Percentiles rank a stretch among this genome's conserved stretches.
phyloP scores from a whole-genome alignment of 305 asterid species.

The Andrographis paniculata region DNA sequence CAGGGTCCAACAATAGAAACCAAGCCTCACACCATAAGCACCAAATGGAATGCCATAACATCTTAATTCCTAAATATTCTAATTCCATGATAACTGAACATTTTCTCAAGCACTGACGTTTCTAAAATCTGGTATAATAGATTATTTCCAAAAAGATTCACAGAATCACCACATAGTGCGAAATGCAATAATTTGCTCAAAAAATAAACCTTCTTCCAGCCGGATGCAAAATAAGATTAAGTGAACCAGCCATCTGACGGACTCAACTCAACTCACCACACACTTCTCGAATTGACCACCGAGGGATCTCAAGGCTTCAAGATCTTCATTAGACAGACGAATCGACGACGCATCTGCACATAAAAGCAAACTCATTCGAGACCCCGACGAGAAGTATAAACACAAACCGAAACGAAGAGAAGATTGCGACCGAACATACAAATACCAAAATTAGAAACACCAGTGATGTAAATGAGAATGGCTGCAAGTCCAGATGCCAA shows the following conservation, averaged over 20 bases:
- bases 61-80: background rate
- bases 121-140: too few species aligned
- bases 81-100: too few species aligned
- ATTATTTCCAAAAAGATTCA: too few species aligned
- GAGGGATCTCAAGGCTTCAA: conserved; percentile 53
- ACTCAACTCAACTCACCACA: conserved; percentile 62
- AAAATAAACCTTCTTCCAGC: too few species aligned
- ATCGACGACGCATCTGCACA: conserved; percentile 37
- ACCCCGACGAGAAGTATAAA: background rate
- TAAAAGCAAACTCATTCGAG: conserved; percentile 7
- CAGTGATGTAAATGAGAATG: conserved; percentile 52
- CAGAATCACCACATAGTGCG: too few species aligned
- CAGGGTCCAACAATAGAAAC: background rate
- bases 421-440: background rate
- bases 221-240: too few species aligned
- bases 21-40: background rate
- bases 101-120: too few species aligned
- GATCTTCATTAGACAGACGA: conserved; percentile 46
- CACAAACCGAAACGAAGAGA: conserved; percentile 1
- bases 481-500: conserved; percentile 75
- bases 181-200: too few species aligned
- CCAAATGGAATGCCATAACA: background rate
- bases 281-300: conserved; percentile 64
- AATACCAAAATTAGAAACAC: conserved; percentile 49
- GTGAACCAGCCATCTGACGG: too few species aligned